Evolutionary conservation across 2,329 filamentous ascomycete species (phyloP), one percentile per base, ranked within the genome.

Genomic region (Diplodia intermedia): DNA sequence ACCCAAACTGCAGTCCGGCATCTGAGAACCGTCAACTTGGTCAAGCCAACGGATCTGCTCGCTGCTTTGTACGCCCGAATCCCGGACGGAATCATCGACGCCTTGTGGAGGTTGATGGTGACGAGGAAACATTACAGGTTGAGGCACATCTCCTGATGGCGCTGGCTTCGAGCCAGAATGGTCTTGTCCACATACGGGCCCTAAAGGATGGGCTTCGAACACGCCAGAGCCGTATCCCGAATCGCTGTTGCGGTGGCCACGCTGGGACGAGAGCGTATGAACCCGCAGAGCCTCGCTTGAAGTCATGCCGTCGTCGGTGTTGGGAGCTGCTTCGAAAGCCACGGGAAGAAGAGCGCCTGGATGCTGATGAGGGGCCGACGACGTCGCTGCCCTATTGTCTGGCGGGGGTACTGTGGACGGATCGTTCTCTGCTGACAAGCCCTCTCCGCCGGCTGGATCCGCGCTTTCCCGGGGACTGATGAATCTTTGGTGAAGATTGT

Each of bases 21-120:
- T n/a, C 18, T 47, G 40, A 47, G 5, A 6, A 1, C 18, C 2
- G 18, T 12, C 6, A 3, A 9, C 40, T 18, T 43, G 14, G 40
- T 15, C 15, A 43, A 7, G 15, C 40, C 5, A 18, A n/a, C 4
- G 2, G 3, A 5, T 15, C 40, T 43, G 15, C 1, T 3, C 15
- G 0, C 15, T 43, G 15, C 1, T 43, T n/a, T 43, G 40, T n/a
- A n/a, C 5, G 0, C 0, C 0, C 18, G 40, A 8, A 2, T 20
- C 15, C n/a, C 20, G 40, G 3, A 47, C 15, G 7, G 5, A 2
- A n/a, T 47, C 6, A 3, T n/a, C 40, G 15, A 47, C n/a, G 1
- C 40, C 5, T n/a, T 47, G 18, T 7, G n/a, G 7, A n/a, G 5
- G 7, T 8, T 20, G 18, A 4, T 7, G 4, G 7, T 20, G 15